Base-by-base conservation (phyloP, 495 filamentous ascomycete genomes). In the Xylaria venustula region DNA sequence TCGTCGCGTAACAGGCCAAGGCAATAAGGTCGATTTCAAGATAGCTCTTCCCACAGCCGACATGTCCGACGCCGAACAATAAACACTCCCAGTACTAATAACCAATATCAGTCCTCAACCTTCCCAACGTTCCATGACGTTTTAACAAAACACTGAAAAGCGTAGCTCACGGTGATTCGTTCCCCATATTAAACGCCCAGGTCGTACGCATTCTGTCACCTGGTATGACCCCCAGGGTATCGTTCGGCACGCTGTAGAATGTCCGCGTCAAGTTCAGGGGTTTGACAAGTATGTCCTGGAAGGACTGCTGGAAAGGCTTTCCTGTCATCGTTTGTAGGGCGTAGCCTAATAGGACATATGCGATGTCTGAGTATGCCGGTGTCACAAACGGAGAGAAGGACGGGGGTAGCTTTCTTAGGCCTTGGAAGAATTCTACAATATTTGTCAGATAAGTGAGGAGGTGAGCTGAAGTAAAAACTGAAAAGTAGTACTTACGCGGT, bases 41-140 rank as follows among this genome's bases (percentile, higher is more conserved):
- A 88, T 83, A 3, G 79, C 81, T 32, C 76, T 75, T 9, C 84
- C 84, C 1, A 86, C 54, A 14, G 67, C 72, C 2, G 76, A 70
- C 62, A 87, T 56, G 60, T 88, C 83, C 2, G 73, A 74, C 9
- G 75, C 55, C 0, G 79, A 81, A 12, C 81, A 79, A 62, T 81
- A 86, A 23, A 87, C 73, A 42, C 82, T 84, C n/a, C 85, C 84
- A 0, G 84, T 77, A 3, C 81, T 83, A 28, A 9, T 2, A 23
- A 0, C 15, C 0, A 11, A 11, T 11, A 23, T 68, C 20, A 63
- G 62, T 40, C 8, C 2, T 22, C 5, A 3, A 28, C 22, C 3
- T 0, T n/a, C 12, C 7, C 1, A 45, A 1, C 17, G 11, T 5
- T n/a, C 30, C 30, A 34, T 34, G 11, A 34, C n/a, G 30, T 34